A percentile compares a stretch with the other conserved stretches of the same genome.
Evolutionary conservation across 1,139 yeast species (phyloP).

Genomic region (Blastobotrys elegans): DNA sequence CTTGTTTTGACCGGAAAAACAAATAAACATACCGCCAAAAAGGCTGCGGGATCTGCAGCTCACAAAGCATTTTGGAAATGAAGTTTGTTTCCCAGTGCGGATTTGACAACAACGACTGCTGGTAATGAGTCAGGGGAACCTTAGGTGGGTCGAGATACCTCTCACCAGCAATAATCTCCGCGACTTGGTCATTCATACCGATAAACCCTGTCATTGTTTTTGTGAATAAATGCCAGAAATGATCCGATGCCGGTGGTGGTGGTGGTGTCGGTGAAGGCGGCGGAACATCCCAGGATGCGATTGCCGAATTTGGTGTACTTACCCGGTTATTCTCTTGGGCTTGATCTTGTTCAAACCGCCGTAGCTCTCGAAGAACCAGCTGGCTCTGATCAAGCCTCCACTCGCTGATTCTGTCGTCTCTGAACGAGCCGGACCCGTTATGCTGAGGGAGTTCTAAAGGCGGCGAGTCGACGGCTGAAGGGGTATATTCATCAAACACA

Average conservation of each 20-base stretch:
- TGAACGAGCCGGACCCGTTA: constrained; percentile 35
- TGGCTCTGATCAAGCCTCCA: constrained; percentile 39
- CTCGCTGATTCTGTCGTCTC: constrained; percentile 36
- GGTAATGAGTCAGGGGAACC: constrained; percentile 16
- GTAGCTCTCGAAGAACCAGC: constrained; percentile 31
- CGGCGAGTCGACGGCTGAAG: constrained; percentile 14
- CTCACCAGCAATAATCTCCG: constrained; percentile 31
- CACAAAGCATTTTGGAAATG: constrained; percentile 19
- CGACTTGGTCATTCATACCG: constrained; percentile 31
- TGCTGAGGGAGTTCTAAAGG: constrained; percentile 35
- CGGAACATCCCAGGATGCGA: constrained; percentile 13
- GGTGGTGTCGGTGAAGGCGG: too few species aligned
- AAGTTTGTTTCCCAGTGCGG: constrained; percentile 27
- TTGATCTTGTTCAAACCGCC: constrained; percentile 23
- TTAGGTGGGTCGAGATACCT: constrained; percentile 21
- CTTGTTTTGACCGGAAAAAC: not conserved
- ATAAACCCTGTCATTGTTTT: constrained; percentile 25
- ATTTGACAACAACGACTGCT: constrained; percentile 22
- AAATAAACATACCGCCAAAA: constrained; percentile 8
- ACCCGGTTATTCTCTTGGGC: not conserved
- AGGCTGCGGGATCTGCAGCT: constrained; percentile 20
- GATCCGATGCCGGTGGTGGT: too few species aligned
- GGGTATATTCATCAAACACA: constrained; percentile 2
- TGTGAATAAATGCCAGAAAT: constrained; percentile 21
- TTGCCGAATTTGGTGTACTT: constrained; percentile 12